Evolutionary conservation across 805 yeast species (phyloP).

Genomic region (Diddensiella transvaalensis): DNA sequence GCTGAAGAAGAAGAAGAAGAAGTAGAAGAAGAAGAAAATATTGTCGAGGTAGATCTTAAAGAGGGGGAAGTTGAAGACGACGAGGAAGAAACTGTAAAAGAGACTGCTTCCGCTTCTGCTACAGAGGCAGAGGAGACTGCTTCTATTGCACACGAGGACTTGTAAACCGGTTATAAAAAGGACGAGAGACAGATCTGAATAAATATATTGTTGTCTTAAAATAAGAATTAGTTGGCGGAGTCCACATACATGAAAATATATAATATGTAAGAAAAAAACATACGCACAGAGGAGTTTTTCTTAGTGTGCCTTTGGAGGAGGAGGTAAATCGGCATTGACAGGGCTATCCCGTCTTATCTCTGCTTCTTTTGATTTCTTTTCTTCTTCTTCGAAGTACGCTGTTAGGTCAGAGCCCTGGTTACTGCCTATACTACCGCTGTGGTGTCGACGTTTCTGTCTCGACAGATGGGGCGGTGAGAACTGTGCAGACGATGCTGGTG

Average conservation of each 20-base stretch:
- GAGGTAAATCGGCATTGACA: slow-evolving; percentile 15
- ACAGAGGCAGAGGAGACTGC: background rate
- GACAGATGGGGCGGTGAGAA: slow-evolving; percentile 12
- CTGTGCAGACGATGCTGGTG: background rate
- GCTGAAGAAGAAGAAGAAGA: slow-evolving; percentile 26
- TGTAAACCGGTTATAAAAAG: slow-evolving; percentile 10
- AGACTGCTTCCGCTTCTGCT: no score
- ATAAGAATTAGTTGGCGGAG: background rate
- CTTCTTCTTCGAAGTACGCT: slow-evolving; percentile 30
- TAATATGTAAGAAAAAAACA: no score
- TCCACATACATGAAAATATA: no score
- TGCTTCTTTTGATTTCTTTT: slow-evolving; percentile 23
- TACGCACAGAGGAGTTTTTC: background rate
- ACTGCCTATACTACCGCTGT: slow-evolving; percentile 4
- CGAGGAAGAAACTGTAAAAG: background rate
- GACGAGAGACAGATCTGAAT: background rate
- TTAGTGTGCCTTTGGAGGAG: slow-evolving; percentile 20
- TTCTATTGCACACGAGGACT: slow-evolving; percentile 16
- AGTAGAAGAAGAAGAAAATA: slow-evolving; percentile 29
- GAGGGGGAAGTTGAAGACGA: slow-evolving; percentile 11
- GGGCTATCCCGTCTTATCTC: slow-evolving; percentile 16
- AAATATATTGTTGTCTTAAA: background rate
- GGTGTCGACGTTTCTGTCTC: slow-evolving; percentile 10
- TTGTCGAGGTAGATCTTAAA: slow-evolving; percentile 27
- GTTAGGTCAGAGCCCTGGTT: slow-evolving; percentile 19